A percentile compares a stretch with the other conserved stretches of the same genome.
Conservation (phyloP, 2,329 filamentous ascomycete genomes). For the Aspergillus hiratsukae region DNA sequence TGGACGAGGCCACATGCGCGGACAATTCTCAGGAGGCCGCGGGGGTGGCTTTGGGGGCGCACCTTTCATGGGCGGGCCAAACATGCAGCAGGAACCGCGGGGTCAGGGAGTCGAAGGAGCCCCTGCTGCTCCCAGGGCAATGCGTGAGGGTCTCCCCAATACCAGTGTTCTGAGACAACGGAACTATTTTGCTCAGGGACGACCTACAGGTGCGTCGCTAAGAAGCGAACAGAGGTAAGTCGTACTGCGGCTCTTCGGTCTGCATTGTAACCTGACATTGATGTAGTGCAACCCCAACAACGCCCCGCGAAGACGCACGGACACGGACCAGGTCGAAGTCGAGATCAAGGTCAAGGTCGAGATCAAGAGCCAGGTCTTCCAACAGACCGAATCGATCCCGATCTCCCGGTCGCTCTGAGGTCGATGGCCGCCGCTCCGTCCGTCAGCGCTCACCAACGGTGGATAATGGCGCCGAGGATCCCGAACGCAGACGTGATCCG, state of each 20-base stretch:
- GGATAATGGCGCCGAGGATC: conserved; percentile 33
- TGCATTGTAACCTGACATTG: conserved; percentile 7
- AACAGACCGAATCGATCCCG: conserved; percentile 31
- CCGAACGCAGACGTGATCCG: conserved; percentile 23
- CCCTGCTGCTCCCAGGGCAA: conserved; percentile 88
- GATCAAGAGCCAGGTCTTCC: conserved; percentile 21
- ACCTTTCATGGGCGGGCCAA: conserved; percentile 25
- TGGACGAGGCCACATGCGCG: conserved; percentile 42
- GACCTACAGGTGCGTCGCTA: conserved; percentile 18
- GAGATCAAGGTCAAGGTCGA: conserved; percentile 26
- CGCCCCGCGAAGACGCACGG: conserved; percentile 34
- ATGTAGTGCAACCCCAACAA: conserved; percentile 18
- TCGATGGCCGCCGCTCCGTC: conserved; percentile 48
- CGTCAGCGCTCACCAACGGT: conserved; percentile 46
- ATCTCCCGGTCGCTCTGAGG: conserved; percentile 40
- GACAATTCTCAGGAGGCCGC: conserved; percentile 42
- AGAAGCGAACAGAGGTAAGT: conserved; percentile 28
- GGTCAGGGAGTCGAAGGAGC: conserved; percentile 64
- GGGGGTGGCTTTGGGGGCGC: conserved; percentile 29
- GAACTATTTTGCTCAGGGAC: conserved; percentile 41
- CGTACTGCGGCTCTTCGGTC: background rate
- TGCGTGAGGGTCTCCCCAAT: conserved; percentile 83
- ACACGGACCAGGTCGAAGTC: conserved; percentile 24
- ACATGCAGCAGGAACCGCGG: conserved; percentile 35
- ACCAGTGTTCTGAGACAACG: conserved; percentile 66